These are phyloP conservation scores for Exophiala dermatitidis DNA, from an alignment of 2,329 filamentous ascomycete species.

Conservation along the genomic window DNA sequence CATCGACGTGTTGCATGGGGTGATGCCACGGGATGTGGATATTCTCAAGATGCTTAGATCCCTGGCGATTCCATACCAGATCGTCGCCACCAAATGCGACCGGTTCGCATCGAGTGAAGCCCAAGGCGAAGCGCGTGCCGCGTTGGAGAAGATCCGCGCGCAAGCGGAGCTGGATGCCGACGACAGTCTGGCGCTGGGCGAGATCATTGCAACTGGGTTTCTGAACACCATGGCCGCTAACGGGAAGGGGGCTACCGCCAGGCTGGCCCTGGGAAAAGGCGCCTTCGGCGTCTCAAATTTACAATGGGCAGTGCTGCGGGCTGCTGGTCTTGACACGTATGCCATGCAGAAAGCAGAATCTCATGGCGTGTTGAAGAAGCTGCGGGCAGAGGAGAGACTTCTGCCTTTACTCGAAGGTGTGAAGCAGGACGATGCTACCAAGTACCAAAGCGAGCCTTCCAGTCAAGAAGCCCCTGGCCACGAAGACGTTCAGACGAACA, in stretches of 20 bases:
- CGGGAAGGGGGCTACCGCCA: constrained; percentile 49
- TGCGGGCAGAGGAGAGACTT: constrained; percentile 2
- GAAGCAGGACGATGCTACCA: background rate
- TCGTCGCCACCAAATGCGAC: constrained; percentile 62
- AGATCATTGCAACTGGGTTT: constrained; percentile 25
- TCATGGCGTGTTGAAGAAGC: constrained; percentile 14
- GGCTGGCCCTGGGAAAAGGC: constrained; percentile 36
- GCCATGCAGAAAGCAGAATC: constrained; percentile 22
- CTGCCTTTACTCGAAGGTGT: background rate
- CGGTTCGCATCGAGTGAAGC: constrained; percentile 39
- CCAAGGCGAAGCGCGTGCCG: constrained; percentile 15
- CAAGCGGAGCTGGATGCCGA: constrained; percentile 8
- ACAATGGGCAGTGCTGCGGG: constrained; percentile 57
- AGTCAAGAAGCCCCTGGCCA: too few species aligned
- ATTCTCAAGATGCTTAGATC: constrained; percentile 51
- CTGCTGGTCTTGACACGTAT: constrained; percentile 49
- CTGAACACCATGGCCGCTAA: constrained; percentile 6
- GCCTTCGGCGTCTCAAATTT: constrained; percentile 54
- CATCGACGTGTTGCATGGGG: constrained; percentile 55
- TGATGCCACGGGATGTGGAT: constrained; percentile 54
- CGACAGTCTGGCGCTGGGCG: constrained; percentile 29
- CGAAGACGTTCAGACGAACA: background rate
- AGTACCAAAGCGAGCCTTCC: too few species aligned
- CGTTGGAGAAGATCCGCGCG: constrained; percentile 6
- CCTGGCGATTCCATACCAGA: constrained; percentile 55